phyloP scores from a whole-genome alignment of 352 stramenopile genomes.

The Phytophthora pistaciae region DNA sequence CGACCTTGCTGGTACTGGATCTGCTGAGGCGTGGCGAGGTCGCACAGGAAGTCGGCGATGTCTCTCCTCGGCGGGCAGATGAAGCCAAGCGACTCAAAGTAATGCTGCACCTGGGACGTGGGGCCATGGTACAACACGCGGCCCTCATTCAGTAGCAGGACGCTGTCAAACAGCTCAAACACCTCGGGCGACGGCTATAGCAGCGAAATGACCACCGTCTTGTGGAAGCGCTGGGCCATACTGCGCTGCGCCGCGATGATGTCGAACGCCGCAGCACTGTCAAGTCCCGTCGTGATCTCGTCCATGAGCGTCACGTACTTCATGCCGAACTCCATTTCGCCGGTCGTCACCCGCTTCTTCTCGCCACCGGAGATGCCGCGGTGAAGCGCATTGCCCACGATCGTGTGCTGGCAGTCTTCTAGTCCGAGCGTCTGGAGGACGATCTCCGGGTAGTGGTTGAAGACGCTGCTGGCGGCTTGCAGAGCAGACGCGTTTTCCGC shows the following conservation, averaged over 20 bases:
- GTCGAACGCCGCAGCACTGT: constrained; percentile 23
- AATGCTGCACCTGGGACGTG: constrained; percentile 11
- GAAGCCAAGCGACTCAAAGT: constrained; percentile 21
- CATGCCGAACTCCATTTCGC: constrained; percentile 89
- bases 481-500: constrained; percentile 58
- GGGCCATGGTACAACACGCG: constrained; percentile 14
- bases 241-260: constrained; percentile 21
- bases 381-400: constrained; percentile 16
- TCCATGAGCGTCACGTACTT: constrained; percentile 48
- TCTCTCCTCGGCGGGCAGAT: constrained; percentile 13
- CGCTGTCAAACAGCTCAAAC: constrained; percentile 16
- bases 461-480: constrained; percentile 40
- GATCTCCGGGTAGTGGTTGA: constrained; percentile 65
- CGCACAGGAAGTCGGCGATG: constrained; percentile 23
- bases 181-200: constrained; percentile 24
- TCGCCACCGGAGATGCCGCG: constrained; percentile 81
- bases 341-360: constrained; percentile 80
- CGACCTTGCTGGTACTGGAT: constrained; percentile 6
- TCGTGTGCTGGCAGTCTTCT: constrained; percentile 18
- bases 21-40: constrained; percentile 20
- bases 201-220: constrained; percentile 22
- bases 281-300: constrained; percentile 23
- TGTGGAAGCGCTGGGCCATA: constrained; percentile 14
- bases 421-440: constrained; percentile 33
- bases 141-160: constrained; percentile 11